Conservation (phyloP, 257 asterid genomes). For the Paraleonurus japonicus region DNA sequence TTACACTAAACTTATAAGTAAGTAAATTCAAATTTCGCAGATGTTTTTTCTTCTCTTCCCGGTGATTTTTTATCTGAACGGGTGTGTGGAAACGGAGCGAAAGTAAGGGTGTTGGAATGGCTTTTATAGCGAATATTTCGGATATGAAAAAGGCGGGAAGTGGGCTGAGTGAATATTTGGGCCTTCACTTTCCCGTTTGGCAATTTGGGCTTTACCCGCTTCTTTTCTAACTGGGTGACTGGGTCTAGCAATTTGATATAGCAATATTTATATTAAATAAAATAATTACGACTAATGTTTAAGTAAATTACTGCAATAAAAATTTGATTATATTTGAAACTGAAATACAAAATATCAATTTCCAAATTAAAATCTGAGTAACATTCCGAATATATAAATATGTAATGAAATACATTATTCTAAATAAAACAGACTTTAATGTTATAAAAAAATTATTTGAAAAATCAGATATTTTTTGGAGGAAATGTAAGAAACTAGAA, state of each 20-base stretch:
- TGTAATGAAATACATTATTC: too few species aligned
- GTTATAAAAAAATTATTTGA: too few species aligned
- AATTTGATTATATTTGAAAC: neutral
- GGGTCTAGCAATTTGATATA: neutral
- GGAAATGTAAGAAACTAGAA: too few species aligned
- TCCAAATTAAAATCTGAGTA: too few species aligned
- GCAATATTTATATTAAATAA: neutral
- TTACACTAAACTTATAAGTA: neutral
- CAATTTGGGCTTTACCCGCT: neutral
- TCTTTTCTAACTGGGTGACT: neutral
- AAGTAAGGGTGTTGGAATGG: slow-evolving; percentile 8
- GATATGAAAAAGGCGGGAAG: too few species aligned
- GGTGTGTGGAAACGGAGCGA: slow-evolving; percentile 26
- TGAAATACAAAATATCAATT: neutral
- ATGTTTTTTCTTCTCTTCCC: neutral
- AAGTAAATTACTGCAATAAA: neutral
- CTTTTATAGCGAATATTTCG: slow-evolving; percentile 9
- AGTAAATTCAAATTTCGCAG: neutral
- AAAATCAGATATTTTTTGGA: too few species aligned
- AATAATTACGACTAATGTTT: neutral
- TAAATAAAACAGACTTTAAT: too few species aligned
- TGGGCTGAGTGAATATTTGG: neutral
- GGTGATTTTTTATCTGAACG: neutral
- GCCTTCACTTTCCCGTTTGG: neutral
- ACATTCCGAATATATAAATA: too few species aligned